phyloP scores from a whole-genome alignment of 1,284 basidiomycete genomes.

The Sanghuangporus weigelae region DNA sequence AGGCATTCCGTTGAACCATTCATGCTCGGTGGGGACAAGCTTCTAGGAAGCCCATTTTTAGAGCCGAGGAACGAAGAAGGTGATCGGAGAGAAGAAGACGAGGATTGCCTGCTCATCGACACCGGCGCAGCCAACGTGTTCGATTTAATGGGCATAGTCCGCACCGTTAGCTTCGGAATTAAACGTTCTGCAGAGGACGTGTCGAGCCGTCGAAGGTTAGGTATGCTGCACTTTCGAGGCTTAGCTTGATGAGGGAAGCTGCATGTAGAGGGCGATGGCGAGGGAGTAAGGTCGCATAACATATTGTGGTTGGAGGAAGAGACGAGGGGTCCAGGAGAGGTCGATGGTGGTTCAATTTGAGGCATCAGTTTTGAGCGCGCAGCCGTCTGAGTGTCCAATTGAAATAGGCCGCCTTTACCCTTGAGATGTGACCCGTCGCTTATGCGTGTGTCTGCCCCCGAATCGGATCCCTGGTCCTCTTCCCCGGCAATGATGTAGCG shows the following conservation, averaged over 20 bases:
- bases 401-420: conserved; percentile 50
- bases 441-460: conserved; percentile 13
- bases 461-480: conserved; percentile 16
- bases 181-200: conserved; percentile 51
- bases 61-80: conserved; percentile 51
- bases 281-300: conserved; percentile 42
- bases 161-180: conserved; percentile 55
- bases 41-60: conserved; percentile 19
- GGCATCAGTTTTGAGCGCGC: conserved; percentile 42
- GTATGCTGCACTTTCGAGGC: conserved; percentile 47
- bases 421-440: conserved; percentile 19
- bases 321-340: conserved; percentile 26
- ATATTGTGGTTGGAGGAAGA: conserved; percentile 15
- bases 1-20: conserved; percentile 25
- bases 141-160: conserved; percentile 50
- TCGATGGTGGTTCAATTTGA: conserved; percentile 50
- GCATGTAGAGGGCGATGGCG: conserved; percentile 60
- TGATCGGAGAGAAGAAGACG: conserved; percentile 35
- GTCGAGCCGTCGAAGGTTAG: conserved; percentile 54
- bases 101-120: conserved; percentile 20
- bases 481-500: conserved; percentile 43
- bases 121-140: conserved; percentile 54
- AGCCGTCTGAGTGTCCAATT: conserved; percentile 56
- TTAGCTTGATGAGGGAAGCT: conserved; percentile 50
- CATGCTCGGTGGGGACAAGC: conserved; percentile 26